phyloP scores from a whole-genome alignment of 352 stramenopile genomes.

The Phytophthora meadii region DNA sequence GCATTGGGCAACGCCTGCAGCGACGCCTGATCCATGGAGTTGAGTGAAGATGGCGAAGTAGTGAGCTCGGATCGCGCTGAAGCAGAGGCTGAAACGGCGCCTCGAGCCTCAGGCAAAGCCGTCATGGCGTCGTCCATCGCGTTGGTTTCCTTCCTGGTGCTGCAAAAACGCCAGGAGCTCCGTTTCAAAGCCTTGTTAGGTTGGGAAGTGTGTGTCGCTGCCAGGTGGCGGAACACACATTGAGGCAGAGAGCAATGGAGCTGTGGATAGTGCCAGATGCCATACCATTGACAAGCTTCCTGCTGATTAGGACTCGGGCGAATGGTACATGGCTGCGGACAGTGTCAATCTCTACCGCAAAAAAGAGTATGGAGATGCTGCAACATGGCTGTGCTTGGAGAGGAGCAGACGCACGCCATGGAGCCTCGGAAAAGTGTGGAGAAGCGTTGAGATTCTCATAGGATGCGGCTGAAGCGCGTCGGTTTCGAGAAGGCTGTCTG shows the following conservation, averaged over 20 bases:
- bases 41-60: constrained; percentile 29
- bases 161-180: constrained; percentile 7
- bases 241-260: constrained; percentile 16
- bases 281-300: neutral
- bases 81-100: constrained; percentile 7
- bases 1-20: constrained; percentile 38
- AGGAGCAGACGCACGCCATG: constrained; percentile 1
- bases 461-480: neutral
- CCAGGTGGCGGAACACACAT: constrained; percentile 3
- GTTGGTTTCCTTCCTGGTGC: constrained; percentile 20
- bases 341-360: constrained; percentile 13
- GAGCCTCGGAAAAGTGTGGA: neutral
- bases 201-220: constrained; percentile 25
- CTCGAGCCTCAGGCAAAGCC: constrained; percentile 1
- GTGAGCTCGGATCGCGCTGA: constrained; percentile 4
- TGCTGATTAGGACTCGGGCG: constrained; percentile 12
- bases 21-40: constrained; percentile 31
- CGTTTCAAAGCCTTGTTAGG: constrained; percentile 14
- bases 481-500: neutral
- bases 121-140: constrained; percentile 24
- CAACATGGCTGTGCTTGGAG: constrained; percentile 1
- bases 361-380: constrained; percentile 3
- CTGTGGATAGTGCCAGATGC: constrained; percentile 6
- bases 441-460: neutral
- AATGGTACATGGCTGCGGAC: constrained; percentile 1